Percentiles rank a stretch among this genome's conserved stretches.
These are phyloP conservation scores for Furcasterigmium sp. DNA, from an alignment of 2,329 filamentous ascomycete species.

Conservation along the genomic window DNA sequence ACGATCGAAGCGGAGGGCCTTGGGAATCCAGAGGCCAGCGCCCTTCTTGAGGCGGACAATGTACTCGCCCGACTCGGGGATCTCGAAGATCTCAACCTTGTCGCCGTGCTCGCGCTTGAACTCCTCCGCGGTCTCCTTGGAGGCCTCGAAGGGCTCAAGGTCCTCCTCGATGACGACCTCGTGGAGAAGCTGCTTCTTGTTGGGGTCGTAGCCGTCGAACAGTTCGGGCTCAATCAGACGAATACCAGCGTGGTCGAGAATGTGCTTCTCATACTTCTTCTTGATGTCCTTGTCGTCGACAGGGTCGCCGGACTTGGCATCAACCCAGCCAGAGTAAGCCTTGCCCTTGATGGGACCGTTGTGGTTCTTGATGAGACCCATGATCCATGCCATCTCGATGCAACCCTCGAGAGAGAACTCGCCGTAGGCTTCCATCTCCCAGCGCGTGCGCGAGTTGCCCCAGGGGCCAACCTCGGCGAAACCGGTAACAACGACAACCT, in stretches of 20 bases:
- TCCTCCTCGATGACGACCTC: slow-evolving; percentile 98
- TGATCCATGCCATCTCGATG: slow-evolving; percentile 99
- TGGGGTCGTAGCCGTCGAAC: slow-evolving; percentile 94
- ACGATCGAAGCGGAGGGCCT: slow-evolving; percentile 94
- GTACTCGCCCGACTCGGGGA: slow-evolving; percentile 88
- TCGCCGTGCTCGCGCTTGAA: slow-evolving; percentile 97
- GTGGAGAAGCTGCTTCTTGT: slow-evolving; percentile 97
- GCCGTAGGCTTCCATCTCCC: slow-evolving; percentile 98
- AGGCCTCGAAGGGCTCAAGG: slow-evolving; percentile 92
- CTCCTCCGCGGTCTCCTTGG: slow-evolving; percentile 94
- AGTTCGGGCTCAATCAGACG: slow-evolving; percentile 96
- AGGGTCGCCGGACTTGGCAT: slow-evolving; percentile 87
- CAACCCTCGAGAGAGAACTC: slow-evolving; percentile 97
- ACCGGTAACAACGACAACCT: slow-evolving; percentile 94
- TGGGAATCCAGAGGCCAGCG: slow-evolving; percentile 89
- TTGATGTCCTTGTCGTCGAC: slow-evolving; percentile 99
- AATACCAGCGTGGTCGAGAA: slow-evolving; percentile 94
- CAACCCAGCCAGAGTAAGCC: slow-evolving; percentile 95
- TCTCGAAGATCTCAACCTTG: slow-evolving; percentile 96
- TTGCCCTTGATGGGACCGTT: slow-evolving; percentile 95
- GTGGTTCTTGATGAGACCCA: slow-evolving; percentile 98
- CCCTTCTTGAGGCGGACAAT: slow-evolving; percentile 94
- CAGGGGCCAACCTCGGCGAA: slow-evolving; percentile 95
- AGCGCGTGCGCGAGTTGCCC: slow-evolving; percentile 96
- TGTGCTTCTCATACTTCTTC: slow-evolving; percentile 93